These are phyloP conservation scores for Austroboletus niveus DNA, from an alignment of 1,284 basidiomycete genomes.

Conservation along the genomic window DNA sequence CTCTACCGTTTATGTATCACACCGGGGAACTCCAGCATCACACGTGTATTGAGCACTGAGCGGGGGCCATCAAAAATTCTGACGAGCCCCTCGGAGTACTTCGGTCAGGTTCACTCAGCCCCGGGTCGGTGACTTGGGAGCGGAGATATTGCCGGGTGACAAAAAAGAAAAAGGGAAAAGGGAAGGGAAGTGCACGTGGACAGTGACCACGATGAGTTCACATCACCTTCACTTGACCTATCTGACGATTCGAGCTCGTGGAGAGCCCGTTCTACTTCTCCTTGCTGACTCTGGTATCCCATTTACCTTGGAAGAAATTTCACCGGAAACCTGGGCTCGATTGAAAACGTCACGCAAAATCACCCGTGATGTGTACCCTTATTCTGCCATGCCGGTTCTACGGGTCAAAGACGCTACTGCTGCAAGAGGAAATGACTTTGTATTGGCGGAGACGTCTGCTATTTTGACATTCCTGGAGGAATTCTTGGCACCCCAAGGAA, in stretches of 20 bases:
- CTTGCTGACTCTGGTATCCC: constrained; percentile 25
- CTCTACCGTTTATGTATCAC: no score
- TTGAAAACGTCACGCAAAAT: constrained; percentile 18
- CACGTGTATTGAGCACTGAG: no score
- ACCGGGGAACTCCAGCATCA: no score
- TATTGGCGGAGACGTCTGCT: constrained; percentile 27
- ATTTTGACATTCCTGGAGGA: constrained; percentile 24
- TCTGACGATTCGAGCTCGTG: constrained; percentile 22
- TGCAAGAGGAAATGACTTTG: constrained; percentile 9
- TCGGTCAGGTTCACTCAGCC: no score
- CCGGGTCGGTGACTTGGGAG: no score
- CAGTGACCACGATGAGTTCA: constrained; percentile 12
- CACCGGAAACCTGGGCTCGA: constrained; percentile 12
- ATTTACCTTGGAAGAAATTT: constrained; percentile 18
- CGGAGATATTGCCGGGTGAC: no score
- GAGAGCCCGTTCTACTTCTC: constrained; percentile 26
- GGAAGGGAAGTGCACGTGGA: not conserved
- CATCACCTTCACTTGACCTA: constrained; percentile 20
- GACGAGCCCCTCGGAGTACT: no score
- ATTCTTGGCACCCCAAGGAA: constrained; percentile 11
- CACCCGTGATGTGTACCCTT: constrained; percentile 20
- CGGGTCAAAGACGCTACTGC: constrained; percentile 16
- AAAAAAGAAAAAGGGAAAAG: not conserved
- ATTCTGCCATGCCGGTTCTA: constrained; percentile 25
- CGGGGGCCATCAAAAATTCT: no score